Conservation (phyloP, 2,329 filamentous ascomycete genomes). For the Claviceps africana region DNA sequence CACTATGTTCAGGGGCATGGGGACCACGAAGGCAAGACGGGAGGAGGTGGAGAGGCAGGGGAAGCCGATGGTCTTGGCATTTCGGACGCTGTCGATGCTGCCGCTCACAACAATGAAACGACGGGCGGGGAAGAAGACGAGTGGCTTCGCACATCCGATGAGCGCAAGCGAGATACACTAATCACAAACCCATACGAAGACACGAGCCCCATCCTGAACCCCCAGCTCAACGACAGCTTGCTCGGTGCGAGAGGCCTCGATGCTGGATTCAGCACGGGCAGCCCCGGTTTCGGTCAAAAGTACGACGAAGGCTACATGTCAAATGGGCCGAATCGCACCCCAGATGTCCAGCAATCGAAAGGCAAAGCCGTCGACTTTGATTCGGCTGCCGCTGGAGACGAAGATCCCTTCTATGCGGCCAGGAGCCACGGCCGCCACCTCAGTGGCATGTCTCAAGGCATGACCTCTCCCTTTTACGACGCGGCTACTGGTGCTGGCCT, state of each 20-base stretch:
- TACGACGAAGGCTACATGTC: conserved; percentile 87
- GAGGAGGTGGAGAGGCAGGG: background rate
- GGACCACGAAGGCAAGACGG: conserved; percentile 9
- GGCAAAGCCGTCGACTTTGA: conserved; percentile 42
- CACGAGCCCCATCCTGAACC: conserved; percentile 46
- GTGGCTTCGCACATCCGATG: conserved; percentile 47
- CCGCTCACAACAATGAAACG: conserved; percentile 37
- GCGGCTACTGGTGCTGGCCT: conserved; percentile 75
- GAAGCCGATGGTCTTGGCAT: conserved; percentile 23
- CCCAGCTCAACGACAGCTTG: conserved; percentile 36
- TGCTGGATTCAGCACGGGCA: conserved; percentile 36
- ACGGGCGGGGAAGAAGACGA: conserved; percentile 47
- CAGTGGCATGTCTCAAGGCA: conserved; percentile 84
- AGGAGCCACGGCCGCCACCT: conserved; percentile 51
- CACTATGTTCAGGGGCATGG: conserved; percentile 20
- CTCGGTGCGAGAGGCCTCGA: conserved; percentile 26
- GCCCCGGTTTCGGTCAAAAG: conserved; percentile 46
- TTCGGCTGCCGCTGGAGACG: conserved; percentile 31
- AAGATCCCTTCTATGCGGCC: conserved; percentile 51
- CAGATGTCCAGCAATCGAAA: conserved; percentile 33
- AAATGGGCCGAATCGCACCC: conserved; percentile 44
- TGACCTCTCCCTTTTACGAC: conserved; percentile 82
- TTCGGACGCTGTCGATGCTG: conserved; percentile 39
- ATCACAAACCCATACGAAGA: conserved; percentile 55
- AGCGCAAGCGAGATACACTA: conserved; percentile 51